These are phyloP conservation scores for Podaxis pistillaris DNA, from an alignment of 768 basidiomycete species.

Conservation along the genomic window DNA sequence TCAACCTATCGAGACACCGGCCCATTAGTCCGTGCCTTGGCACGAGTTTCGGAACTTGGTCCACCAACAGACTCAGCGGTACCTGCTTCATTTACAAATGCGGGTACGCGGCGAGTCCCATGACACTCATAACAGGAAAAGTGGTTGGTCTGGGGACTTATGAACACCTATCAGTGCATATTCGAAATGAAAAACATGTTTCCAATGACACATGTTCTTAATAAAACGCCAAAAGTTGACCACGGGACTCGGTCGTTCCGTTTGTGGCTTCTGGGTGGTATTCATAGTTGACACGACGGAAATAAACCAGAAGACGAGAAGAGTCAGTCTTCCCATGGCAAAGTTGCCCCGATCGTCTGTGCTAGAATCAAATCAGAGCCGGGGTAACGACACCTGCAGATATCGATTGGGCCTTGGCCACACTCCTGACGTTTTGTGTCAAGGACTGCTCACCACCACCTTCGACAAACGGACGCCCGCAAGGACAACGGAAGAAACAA, in stretches of 20 bases:
- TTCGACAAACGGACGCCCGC: background rate
- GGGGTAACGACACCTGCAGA: background rate
- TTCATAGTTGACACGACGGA: background rate
- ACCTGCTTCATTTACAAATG: too few species aligned
- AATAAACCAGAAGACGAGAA: constrained; percentile 1
- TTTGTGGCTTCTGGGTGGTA: background rate
- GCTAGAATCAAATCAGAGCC: background rate
- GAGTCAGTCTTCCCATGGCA: background rate
- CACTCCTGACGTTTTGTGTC: constrained; percentile 9
- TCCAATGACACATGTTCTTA: background rate
- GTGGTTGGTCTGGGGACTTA: background rate
- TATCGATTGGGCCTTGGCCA: background rate
- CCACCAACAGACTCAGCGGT: too few species aligned
- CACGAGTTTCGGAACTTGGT: background rate
- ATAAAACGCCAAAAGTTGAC: background rate
- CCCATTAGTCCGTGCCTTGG: background rate
- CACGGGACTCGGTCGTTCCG: background rate
- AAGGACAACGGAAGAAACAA: background rate
- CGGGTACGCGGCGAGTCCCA: background rate
- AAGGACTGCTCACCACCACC: background rate
- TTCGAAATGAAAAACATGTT: constrained; percentile 2
- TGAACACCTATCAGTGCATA: background rate
- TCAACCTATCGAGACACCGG: background rate
- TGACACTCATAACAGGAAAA: background rate
- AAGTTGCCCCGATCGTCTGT: background rate